Percentiles rank a stretch among this genome's conserved stretches.
phyloP scores from a whole-genome alignment of 176 grass and related monocot genomes.

The Triticum timopheevii region DNA sequence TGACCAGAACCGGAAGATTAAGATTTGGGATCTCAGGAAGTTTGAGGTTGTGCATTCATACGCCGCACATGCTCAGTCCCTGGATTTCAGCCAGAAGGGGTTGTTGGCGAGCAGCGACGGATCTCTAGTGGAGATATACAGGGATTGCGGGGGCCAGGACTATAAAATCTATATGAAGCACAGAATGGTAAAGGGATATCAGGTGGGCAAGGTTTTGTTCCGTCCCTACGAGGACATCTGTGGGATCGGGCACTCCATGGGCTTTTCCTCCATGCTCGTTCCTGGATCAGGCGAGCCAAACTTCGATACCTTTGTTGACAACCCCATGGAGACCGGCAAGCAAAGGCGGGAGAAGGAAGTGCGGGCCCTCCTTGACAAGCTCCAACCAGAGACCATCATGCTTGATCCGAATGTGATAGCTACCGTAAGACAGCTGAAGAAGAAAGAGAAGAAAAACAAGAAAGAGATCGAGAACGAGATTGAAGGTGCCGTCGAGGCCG shows the following conservation, averaged over 20 bases:
- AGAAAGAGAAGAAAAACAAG: conserved; percentile 62
- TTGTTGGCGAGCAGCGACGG: conserved; percentile 62
- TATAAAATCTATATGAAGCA: conserved; percentile 76
- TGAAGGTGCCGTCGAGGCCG: conserved; percentile 50
- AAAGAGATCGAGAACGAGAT: conserved; percentile 62
- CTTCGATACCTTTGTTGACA: conserved; percentile 85
- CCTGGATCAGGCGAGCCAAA: conserved; percentile 85
- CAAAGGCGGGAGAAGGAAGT: conserved; percentile 92
- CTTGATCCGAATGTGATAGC: conserved; percentile 74
- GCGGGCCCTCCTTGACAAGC: conserved; percentile 72
- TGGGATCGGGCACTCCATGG: conserved; percentile 83
- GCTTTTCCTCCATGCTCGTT: conserved; percentile 78
- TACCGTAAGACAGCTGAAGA: conserved; percentile 49
- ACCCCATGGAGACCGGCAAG: conserved; percentile 77
- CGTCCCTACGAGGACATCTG: conserved; percentile 84
- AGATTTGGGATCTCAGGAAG: conserved; percentile 94
- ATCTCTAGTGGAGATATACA: conserved; percentile 79
- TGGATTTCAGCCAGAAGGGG: conserved; percentile 90
- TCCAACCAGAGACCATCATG: conserved; percentile 85
- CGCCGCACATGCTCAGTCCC: conserved; percentile 37
- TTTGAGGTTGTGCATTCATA: conserved; percentile 59
- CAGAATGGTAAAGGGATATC: conserved; percentile 73
- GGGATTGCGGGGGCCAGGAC: conserved; percentile 58
- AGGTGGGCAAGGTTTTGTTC: conserved; percentile 66
- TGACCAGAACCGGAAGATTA: conserved; percentile 57